These are phyloP conservation scores for Russula sp. DNA, from an alignment of 768 basidiomycete genomes.

Conservation along the genomic window DNA sequence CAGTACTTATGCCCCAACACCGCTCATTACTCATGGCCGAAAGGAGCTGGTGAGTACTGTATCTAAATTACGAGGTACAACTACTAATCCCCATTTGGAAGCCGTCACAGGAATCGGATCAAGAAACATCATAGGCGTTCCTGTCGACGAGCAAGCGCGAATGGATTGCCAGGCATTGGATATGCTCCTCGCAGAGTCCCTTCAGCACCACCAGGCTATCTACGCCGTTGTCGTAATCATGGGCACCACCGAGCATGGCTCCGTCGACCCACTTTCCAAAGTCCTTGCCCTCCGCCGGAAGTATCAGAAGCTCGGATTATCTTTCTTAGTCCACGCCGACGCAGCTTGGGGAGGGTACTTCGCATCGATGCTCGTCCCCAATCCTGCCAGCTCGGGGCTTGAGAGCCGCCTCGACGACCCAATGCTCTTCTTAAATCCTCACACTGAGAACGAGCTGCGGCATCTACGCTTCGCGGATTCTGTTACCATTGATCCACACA, in stretches of 20 bases:
- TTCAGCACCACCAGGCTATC: conserved; percentile 38
- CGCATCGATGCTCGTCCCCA: conserved; percentile 35
- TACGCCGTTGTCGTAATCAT: conserved; percentile 46
- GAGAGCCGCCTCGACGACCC: conserved; percentile 30
- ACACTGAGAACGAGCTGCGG: conserved; percentile 37
- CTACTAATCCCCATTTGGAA: conserved; percentile 25
- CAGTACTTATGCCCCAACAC: conserved; percentile 37
- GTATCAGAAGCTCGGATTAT: conserved; percentile 37
- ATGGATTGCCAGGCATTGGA: conserved; percentile 37
- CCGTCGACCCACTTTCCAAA: conserved; percentile 42
- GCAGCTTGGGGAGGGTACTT: conserved; percentile 52
- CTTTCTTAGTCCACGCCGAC: conserved; percentile 45
- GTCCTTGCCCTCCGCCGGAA: conserved; percentile 39
- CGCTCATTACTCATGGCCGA: conserved; percentile 50
- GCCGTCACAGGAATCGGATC: conserved; percentile 46
- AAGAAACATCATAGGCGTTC: conserved; percentile 38
- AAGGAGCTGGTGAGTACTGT: conserved; percentile 41
- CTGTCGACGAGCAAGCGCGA: conserved; percentile 41
- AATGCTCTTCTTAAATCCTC: conserved; percentile 33
- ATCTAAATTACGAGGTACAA: neutral
- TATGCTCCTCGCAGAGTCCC: conserved; percentile 34
- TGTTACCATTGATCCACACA: conserved; percentile 45
- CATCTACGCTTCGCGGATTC: conserved; percentile 37
- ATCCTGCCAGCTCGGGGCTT: neutral
- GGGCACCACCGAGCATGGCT: conserved; percentile 47